phyloP scores from a whole-genome alignment of 2,329 filamentous ascomycete species.

The Diplodia seriata region DNA sequence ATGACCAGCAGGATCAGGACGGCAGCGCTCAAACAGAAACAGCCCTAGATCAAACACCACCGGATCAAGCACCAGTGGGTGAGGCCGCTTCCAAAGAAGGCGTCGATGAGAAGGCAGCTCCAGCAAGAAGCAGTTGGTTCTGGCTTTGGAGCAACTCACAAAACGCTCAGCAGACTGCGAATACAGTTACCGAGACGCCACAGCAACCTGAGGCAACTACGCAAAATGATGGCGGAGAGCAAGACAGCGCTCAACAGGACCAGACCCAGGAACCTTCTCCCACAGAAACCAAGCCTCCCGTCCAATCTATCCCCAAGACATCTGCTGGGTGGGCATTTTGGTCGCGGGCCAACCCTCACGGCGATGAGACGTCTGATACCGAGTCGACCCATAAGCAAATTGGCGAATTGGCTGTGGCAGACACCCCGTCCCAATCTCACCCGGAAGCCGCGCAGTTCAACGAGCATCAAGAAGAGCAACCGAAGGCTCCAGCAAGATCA shows the following conservation, averaged over 20 bases:
- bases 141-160: constrained; percentile 57
- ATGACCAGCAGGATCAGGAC: constrained; percentile 37
- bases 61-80: not conserved
- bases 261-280: not conserved
- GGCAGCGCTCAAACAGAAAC: constrained; percentile 34
- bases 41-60: not conserved
- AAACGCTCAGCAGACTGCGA: constrained; percentile 46
- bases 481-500: constrained; percentile 37
- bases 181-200: constrained; percentile 19
- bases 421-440: constrained; percentile 58
- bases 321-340: constrained; percentile 81
- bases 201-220: not conserved
- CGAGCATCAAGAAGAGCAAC: constrained; percentile 43
- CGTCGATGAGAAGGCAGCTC: constrained; percentile 36
- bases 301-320: constrained; percentile 51
- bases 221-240: not conserved
- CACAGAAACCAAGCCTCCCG: constrained; percentile 34
- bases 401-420: constrained; percentile 57
- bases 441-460: constrained; percentile 61
- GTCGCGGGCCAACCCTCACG: constrained; percentile 66
- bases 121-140: constrained; percentile 55
- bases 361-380: constrained; percentile 61
- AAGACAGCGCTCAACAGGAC: not conserved
- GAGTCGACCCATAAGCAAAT: constrained; percentile 64
- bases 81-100: not conserved